Conservation (phyloP, 2,329 filamentous ascomycete genomes). For the Monosporascus sp. region DNA sequence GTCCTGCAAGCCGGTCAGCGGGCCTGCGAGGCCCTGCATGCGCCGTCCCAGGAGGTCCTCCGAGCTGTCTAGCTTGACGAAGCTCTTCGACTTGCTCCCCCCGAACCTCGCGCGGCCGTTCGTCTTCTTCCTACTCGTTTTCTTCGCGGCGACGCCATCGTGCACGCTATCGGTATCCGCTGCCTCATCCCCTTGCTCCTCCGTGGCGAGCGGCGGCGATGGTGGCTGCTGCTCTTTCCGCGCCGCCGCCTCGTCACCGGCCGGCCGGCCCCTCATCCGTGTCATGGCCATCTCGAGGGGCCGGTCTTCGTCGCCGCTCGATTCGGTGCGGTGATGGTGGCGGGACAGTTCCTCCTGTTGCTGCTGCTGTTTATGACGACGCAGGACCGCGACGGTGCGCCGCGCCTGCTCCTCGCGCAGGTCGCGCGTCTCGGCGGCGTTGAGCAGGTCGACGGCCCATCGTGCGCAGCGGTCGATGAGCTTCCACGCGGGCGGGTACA, state of each 20-base stretch:
- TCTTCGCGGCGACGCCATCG: slow-evolving; percentile 12
- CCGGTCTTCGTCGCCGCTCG: slow-evolving; percentile 71
- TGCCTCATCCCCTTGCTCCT: slow-evolving; percentile 16
- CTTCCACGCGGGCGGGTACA: slow-evolving; percentile 88
- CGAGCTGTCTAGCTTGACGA: slow-evolving; percentile 52
- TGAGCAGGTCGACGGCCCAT: slow-evolving; percentile 80
- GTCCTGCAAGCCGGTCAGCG: slow-evolving; percentile 42
- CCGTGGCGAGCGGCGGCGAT: slow-evolving; percentile 1
- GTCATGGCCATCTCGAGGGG: slow-evolving; percentile 77
- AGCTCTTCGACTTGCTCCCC: slow-evolving; percentile 35
- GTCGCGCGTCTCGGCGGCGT: slow-evolving; percentile 41
- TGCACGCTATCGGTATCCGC: slow-evolving; percentile 12
- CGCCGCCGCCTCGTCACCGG: slow-evolving; percentile 6
- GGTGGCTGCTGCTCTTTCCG: neutral
- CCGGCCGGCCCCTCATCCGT: slow-evolving; percentile 33
- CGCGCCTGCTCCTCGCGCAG: neutral
- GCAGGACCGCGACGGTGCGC: neutral
- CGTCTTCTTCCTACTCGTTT: slow-evolving; percentile 19
- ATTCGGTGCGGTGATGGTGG: slow-evolving; percentile 52
- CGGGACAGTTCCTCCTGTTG: slow-evolving; percentile 22
- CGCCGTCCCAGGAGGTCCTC: slow-evolving; percentile 53
- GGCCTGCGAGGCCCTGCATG: slow-evolving; percentile 54
- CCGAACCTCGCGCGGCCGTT: slow-evolving; percentile 22
- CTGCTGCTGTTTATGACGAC: slow-evolving; percentile 16
- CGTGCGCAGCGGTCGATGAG: slow-evolving; percentile 72